These are phyloP conservation scores for Xylaria sp. DNA, from an alignment of 2,329 filamentous ascomycete species.

Conservation along the genomic window DNA sequence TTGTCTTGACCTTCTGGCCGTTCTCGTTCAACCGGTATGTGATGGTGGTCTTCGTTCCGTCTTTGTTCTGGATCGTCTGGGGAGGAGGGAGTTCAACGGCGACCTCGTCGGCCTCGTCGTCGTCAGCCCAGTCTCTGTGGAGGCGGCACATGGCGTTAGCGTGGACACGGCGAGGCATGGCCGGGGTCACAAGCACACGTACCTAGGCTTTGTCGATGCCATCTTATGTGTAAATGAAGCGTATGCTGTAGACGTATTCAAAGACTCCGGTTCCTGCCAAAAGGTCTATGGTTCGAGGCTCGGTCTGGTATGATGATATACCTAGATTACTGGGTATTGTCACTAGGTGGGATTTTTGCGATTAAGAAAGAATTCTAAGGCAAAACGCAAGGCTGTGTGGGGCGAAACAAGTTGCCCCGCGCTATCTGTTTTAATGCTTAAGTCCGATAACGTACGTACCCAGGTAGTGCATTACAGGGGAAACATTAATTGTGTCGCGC, in stretches of 20 bases:
- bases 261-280: neutral
- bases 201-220: conserved; percentile 42
- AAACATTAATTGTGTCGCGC: no score
- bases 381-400: conserved; percentile 34
- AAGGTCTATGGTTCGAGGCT: neutral
- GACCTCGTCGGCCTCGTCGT: conserved; percentile 86
- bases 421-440: conserved; percentile 29
- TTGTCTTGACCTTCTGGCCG: conserved; percentile 96
- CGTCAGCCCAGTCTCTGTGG: conserved; percentile 87
- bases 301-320: conserved; percentile 2
- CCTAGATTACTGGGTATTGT: conserved; percentile 13
- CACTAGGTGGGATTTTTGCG: conserved; percentile 43
- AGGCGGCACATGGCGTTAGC: conserved; percentile 19
- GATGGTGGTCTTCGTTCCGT: conserved; percentile 96
- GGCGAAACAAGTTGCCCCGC: conserved; percentile 30
- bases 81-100: conserved; percentile 78
- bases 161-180: neutral
- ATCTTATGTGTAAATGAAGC: conserved; percentile 33
- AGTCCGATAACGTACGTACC: conserved; percentile 16
- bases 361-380: conserved; percentile 45
- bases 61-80: conserved; percentile 95
- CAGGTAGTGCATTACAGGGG: neutral
- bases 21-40: conserved; percentile 91
- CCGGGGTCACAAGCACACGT: conserved; percentile 2
- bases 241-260: neutral